These are phyloP conservation scores for Phytophthora melonis DNA, from an alignment of 352 stramenopile species.

Conservation along the genomic window DNA sequence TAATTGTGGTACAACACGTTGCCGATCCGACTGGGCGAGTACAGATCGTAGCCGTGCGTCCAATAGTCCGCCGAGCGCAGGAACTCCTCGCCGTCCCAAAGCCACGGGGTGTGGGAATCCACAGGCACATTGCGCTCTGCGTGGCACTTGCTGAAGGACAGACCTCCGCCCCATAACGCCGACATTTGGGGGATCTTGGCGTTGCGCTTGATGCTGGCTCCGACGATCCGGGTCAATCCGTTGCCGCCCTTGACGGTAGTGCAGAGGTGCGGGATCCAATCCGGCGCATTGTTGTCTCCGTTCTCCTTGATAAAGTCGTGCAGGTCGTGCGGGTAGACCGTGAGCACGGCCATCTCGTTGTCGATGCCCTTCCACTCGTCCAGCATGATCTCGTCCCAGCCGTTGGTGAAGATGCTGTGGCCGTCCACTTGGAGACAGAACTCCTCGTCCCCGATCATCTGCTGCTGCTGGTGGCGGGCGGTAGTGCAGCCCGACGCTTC, in stretches of 20 bases:
- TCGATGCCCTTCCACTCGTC: conserved; percentile 67
- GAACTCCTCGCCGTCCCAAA: conserved; percentile 73
- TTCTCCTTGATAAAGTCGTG: conserved; percentile 78
- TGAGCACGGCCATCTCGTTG: conserved; percentile 84
- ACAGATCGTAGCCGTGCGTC: conserved; percentile 74
- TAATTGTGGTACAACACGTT: conserved; percentile 79
- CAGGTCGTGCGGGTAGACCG: conserved; percentile 79
- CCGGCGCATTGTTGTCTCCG: conserved; percentile 70
- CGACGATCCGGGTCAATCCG: conserved; percentile 66
- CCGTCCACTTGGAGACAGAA: conserved; percentile 85
- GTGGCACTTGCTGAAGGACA: conserved; percentile 85
- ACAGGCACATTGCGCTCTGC: conserved; percentile 70
- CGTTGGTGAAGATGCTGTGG: conserved; percentile 84
- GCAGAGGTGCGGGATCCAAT: conserved; percentile 76
- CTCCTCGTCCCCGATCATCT: conserved; percentile 71
- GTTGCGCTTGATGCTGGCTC: conserved; percentile 76
- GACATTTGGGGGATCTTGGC: conserved; percentile 72
- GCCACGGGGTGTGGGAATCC: conserved; percentile 76
- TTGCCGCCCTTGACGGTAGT: conserved; percentile 71
- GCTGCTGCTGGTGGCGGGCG: conserved; percentile 77
- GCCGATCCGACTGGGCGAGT: conserved; percentile 56
- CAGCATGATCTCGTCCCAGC: conserved; percentile 73
- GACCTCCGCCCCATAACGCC: conserved; percentile 72
- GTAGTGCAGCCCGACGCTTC: conserved; percentile 81
- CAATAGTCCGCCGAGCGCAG: conserved; percentile 61